Percentiles rank a stretch among this genome's conserved stretches.
Conservation (phyloP, 495 filamentous ascomycete species). For the Hypoxylon intermedium region DNA sequence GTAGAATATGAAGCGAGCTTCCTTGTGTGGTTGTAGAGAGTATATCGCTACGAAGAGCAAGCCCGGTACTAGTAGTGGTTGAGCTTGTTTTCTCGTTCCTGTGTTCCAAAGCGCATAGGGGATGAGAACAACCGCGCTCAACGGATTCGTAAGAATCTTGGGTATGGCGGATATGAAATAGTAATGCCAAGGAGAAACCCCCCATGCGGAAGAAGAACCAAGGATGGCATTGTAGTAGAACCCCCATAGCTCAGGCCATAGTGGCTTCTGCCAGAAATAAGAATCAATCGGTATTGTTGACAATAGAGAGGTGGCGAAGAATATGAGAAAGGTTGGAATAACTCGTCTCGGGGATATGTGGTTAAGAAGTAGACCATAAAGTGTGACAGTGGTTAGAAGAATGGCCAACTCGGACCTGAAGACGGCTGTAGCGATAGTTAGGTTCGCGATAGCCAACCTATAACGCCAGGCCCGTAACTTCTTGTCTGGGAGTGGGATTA, state of each 20-base stretch:
- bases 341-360: constrained; percentile 66
- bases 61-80: constrained; percentile 68
- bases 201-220: constrained; percentile 81
- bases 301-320: constrained; percentile 66
- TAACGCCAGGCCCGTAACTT: constrained; percentile 46
- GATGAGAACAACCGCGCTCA: constrained; percentile 66
- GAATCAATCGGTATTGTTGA: constrained; percentile 80
- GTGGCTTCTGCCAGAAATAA: constrained; percentile 85
- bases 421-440: constrained; percentile 83
- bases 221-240: constrained; percentile 93
- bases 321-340: constrained; percentile 70
- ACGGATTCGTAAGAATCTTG: constrained; percentile 81
- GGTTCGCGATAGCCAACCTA: constrained; percentile 68
- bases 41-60: constrained; percentile 79
- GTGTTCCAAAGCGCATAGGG: constrained; percentile 67
- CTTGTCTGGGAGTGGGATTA: constrained; percentile 63
- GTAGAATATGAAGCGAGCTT: constrained; percentile 95
- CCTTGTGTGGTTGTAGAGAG: constrained; percentile 89
- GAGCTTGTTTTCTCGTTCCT: constrained; percentile 47
- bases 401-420: constrained; percentile 92
- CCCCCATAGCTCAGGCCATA: constrained; percentile 90
- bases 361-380: constrained; percentile 63
- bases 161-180: constrained; percentile 86
- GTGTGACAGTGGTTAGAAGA: constrained; percentile 66
- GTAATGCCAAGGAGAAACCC: constrained; percentile 79